A percentile compares a stretch with the other conserved stretches of the same genome.
These are phyloP conservation scores for Dactylellina leptospora DNA, from an alignment of 2,329 filamentous ascomycete species.

Conservation along the genomic window DNA sequence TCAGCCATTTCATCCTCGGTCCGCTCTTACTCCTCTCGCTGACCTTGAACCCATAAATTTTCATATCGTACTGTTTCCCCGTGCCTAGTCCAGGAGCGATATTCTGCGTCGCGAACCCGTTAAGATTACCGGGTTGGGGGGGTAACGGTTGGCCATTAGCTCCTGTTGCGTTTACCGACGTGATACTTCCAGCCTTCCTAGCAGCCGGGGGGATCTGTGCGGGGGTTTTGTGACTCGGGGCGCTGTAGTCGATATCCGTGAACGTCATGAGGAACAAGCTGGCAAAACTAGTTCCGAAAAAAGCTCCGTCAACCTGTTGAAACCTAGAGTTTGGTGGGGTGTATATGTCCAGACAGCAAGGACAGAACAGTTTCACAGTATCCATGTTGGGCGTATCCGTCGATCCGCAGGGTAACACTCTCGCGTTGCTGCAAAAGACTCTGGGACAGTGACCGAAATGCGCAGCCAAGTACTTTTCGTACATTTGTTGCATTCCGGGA, in stretches of 20 bases:
- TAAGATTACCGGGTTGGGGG: constrained; percentile 64
- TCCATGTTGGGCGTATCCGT: constrained; percentile 96
- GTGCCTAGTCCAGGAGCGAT: constrained; percentile 85
- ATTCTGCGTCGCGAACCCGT: constrained; percentile 86
- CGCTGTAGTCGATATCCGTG: constrained; percentile 90
- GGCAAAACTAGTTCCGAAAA: constrained; percentile 97
- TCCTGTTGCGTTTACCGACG: constrained; percentile 32
- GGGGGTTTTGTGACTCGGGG: constrained; percentile 66
- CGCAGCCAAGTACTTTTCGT: constrained; percentile 96
- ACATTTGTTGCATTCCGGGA: constrained; percentile 97
- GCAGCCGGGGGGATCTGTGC: constrained; percentile 55
- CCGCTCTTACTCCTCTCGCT: constrained; percentile 88
- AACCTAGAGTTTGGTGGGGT: constrained; percentile 97
- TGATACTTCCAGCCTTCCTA: constrained; percentile 26
- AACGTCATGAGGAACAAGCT: constrained; percentile 98
- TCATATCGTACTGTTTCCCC: constrained; percentile 88
- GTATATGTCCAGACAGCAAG: constrained; percentile 95
- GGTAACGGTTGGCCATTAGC: constrained; percentile 14
- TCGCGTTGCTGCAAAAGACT: constrained; percentile 84
- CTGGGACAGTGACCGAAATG: constrained; percentile 97
- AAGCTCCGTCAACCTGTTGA: constrained; percentile 95
- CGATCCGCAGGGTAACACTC: constrained; percentile 89
- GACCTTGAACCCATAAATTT: constrained; percentile 95
- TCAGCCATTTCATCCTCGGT: constrained; percentile 95
- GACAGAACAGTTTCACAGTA: constrained; percentile 98